Conservation (phyloP, 257 asterid genomes). For the Henckelia pumila region DNA sequence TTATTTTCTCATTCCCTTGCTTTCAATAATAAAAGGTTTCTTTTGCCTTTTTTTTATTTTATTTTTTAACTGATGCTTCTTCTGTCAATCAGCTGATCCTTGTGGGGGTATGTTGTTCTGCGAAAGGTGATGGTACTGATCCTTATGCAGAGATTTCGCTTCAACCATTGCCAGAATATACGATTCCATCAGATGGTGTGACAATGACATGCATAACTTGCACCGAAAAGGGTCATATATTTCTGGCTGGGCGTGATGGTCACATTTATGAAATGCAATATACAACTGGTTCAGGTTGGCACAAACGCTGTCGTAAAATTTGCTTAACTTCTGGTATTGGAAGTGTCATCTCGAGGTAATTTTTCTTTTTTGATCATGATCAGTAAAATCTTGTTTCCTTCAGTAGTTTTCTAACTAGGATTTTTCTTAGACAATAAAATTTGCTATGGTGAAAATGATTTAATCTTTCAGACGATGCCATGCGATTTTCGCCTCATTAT, state of each 20-base stretch:
- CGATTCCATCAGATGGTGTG: constrained; percentile 93
- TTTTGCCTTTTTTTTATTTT: constrained; percentile 27
- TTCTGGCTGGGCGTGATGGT: constrained; percentile 96
- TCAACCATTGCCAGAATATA: constrained; percentile 87
- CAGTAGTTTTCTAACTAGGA: constrained; percentile 12
- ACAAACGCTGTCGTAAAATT: constrained; percentile 82
- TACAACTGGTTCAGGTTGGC: constrained; percentile 95
- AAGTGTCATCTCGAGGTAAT: constrained; percentile 85
- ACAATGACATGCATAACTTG: constrained; percentile 94
- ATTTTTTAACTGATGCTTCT: constrained; percentile 24
- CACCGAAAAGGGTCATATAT: constrained; percentile 79
- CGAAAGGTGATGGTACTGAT: constrained; percentile 79
- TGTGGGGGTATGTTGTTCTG: constrained; percentile 97
- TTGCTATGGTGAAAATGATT: constrained; percentile 1
- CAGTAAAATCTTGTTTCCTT: constrained; percentile 12
- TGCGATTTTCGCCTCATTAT: constrained; percentile 12
- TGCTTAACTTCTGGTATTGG: constrained; percentile 88
- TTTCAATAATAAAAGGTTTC: not conserved
- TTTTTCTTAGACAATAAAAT: not conserved
- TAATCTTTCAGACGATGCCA: not conserved
- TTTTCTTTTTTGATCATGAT: constrained; percentile 18
- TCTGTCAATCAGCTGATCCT: constrained; percentile 69
- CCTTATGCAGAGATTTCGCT: constrained; percentile 85
- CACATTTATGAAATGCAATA: constrained; percentile 89
- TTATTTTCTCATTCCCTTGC: not conserved